Evolutionary conservation across 768 basidiomycete species (phyloP).

Genomic region (Cytidiella melzeri): DNA sequence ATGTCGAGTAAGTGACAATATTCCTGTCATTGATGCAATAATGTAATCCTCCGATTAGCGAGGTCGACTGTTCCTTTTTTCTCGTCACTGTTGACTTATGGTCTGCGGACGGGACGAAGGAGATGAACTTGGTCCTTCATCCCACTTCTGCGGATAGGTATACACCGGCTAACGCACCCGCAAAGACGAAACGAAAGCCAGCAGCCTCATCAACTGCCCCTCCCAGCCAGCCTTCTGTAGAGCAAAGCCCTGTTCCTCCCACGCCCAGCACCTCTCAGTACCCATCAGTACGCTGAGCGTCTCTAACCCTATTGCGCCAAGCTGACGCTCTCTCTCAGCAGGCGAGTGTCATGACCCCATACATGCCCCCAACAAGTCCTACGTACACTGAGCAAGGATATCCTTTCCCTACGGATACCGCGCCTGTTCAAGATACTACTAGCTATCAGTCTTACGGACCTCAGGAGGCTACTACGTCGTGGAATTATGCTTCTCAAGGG

Average conservation of each 20-base stretch:
- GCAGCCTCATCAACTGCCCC: constrained; percentile 15
- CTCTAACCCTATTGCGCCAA: background rate
- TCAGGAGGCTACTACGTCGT: constrained; percentile 42
- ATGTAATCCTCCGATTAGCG: constrained; percentile 39
- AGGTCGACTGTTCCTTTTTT: constrained; percentile 84
- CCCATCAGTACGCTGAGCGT: constrained; percentile 16
- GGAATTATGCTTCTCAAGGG: constrained; percentile 42
- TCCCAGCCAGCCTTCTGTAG: constrained; percentile 15
- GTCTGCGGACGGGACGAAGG: constrained; percentile 74
- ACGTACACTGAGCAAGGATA: constrained; percentile 38
- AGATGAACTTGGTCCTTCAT: constrained; percentile 87
- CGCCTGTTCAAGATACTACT: constrained; percentile 33
- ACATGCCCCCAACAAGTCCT: constrained; percentile 36
- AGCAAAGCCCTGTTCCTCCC: constrained; percentile 16
- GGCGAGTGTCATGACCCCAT: constrained; percentile 29
- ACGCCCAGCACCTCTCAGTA: constrained; percentile 17
- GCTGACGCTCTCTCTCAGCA: constrained; percentile 4
- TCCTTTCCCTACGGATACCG: constrained; percentile 36
- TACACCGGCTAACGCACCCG: constrained; percentile 37
- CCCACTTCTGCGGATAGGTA: constrained; percentile 77
- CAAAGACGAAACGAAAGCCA: constrained; percentile 24
- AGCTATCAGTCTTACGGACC: constrained; percentile 36
- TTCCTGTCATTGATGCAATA: background rate
- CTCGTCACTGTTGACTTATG: constrained; percentile 90
- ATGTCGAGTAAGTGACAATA: constrained; percentile 60